Conservation (phyloP, 2,329 filamentous ascomycete species). For the Sporothrix luriei region DNA sequence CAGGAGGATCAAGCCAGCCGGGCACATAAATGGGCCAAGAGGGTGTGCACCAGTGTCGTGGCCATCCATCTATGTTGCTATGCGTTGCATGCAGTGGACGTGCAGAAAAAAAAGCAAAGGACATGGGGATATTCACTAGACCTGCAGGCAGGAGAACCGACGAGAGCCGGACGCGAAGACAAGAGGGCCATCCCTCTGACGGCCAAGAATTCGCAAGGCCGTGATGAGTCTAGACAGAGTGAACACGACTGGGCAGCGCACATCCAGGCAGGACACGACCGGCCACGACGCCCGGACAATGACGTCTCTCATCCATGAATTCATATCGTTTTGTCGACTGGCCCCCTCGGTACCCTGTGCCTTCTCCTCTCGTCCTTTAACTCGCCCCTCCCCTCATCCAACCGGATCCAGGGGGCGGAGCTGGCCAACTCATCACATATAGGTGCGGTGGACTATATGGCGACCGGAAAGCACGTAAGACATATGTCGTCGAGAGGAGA, state of each 20-base stretch:
- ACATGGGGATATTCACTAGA: not conserved
- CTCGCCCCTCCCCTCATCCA: not conserved
- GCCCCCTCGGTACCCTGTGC: not conserved
- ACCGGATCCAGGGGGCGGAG: not conserved
- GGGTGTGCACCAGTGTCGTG: not conserved
- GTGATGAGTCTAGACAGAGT: too few species aligned
- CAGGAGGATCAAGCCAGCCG: not conserved
- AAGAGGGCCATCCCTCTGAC: too few species aligned
- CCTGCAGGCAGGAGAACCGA: constrained; percentile 11
- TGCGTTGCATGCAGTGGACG: constrained; percentile 7
- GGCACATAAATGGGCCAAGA: not conserved
- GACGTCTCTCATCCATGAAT: not conserved
- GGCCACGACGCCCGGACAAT: not conserved
- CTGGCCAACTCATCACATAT: constrained; percentile 4
- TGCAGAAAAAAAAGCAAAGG: not conserved
- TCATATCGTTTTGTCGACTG: not conserved
- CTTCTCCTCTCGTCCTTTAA: not conserved
- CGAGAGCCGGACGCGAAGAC: not conserved
- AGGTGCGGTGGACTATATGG: not conserved
- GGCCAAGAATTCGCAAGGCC: too few species aligned
- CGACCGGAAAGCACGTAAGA: not conserved
- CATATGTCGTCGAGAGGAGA: not conserved
- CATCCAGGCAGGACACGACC: not conserved
- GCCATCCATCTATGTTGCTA: constrained; percentile 15
- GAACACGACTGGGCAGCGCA: not conserved